Conservation (phyloP, 2,329 filamentous ascomycete species). For the Chrysoporthe deuterocubensis region DNA sequence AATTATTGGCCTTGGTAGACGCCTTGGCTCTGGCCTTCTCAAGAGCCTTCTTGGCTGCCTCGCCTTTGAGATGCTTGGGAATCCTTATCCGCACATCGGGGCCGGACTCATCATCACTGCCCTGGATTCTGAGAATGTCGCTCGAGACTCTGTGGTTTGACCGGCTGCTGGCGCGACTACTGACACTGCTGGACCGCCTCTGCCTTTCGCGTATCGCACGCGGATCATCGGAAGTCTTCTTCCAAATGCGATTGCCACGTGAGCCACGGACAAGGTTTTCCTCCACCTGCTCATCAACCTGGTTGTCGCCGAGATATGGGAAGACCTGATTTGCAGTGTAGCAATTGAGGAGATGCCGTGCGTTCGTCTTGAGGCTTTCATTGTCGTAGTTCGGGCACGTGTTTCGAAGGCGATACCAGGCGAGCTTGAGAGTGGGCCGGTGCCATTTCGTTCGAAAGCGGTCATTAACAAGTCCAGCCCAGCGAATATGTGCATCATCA, state of each 20-base stretch:
- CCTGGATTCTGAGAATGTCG: conserved; percentile 17
- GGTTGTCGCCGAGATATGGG: conserved; percentile 15
- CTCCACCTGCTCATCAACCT: conserved; percentile 20
- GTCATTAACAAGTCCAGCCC: conserved; percentile 50
- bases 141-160: conserved; percentile 17
- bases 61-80: conserved; percentile 21
- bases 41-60: conserved; percentile 15
- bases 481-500: conserved; percentile 53
- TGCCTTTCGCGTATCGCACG: conserved; percentile 24
- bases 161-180: conserved; percentile 20
- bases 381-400: conserved; percentile 39
- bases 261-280: conserved; percentile 16
- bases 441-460: conserved; percentile 45
- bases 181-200: conserved; percentile 21
- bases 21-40: conserved; percentile 6
- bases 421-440: conserved; percentile 42
- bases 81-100: conserved; percentile 12
- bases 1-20: conserved; percentile 1
- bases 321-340: conserved; percentile 10
- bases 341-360: conserved; percentile 39
- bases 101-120: neutral
- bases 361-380: conserved; percentile 41
- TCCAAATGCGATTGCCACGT: conserved; percentile 24
- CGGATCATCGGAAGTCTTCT: conserved; percentile 13
- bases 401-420: conserved; percentile 46